Evolutionary conservation across 192 early-diverging fungal species (phyloP), one percentile per base, ranked within the genome.

Genomic region (Coemansia sp.): DNA sequence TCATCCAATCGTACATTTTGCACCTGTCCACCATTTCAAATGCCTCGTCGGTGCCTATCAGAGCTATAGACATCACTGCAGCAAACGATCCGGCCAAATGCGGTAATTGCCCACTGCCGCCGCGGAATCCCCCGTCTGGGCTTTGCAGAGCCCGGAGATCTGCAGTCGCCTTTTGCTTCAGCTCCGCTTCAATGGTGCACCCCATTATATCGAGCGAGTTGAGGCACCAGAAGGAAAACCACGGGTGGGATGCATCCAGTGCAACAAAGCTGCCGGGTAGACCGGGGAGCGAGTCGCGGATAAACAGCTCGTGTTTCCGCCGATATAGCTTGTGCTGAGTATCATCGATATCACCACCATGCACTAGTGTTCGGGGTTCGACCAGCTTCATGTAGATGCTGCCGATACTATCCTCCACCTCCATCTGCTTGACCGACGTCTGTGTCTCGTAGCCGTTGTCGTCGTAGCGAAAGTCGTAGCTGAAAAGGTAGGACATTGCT

Each of bases 21-120:
- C 78, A 46, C 22, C 87, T 79, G 45, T 46, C 46, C 20, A 62
- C 41, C 3, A 23, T 81, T 71, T 54, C 78, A 87, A 5, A 89
- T 81, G 64, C 88, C 77, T 42, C 82, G 44, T 20, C 85, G 46
- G 50, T 36, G 4, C 93, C 92, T 39, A 91, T 58, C 37, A 89
- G 78, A 2, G 87, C 89, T 38, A 98, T 59, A 4, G 86, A 65
- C 64, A 93, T 83, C 9, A 97, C 66, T 0, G 92, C 87, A 0
- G 93, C 96, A 72, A 90, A 98, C 0, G 93, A 94, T 0, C 89
- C 81, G 3, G 91, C 94, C 34, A 93, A 45, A 73, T 98, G 96
- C 9, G 89, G 72, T 11, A 94, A 54, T 68, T 97, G 94, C 45
- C 82, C 81, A 15, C 78, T 77, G 5, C 94, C 96, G 27, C 95